Evolutionary conservation across 495 filamentous ascomycete species (phyloP).

Genomic region (Aspergillus heteromorphus): DNA sequence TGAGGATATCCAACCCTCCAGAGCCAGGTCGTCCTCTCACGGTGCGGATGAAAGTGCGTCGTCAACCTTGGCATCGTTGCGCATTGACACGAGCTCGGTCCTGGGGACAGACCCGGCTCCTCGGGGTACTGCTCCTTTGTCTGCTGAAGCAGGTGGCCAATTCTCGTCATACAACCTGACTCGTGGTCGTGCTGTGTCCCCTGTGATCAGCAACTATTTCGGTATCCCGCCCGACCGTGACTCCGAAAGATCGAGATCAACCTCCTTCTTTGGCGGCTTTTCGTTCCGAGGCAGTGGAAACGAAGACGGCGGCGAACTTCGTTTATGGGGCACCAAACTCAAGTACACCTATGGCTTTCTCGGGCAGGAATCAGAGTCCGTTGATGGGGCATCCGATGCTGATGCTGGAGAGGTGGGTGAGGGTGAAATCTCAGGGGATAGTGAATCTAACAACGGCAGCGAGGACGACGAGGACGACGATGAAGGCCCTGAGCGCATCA

Average conservation of each 20-base stretch:
- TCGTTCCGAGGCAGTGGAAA: conserved; percentile 35
- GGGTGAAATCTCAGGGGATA: conserved; percentile 27
- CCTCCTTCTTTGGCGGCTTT: conserved; percentile 33
- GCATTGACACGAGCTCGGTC: conserved; percentile 30
- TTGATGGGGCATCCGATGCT: conserved; percentile 23
- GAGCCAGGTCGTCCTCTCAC: conserved; percentile 26
- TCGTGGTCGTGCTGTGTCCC: conserved; percentile 34
- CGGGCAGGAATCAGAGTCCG: conserved; percentile 22
- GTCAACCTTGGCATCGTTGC: conserved; percentile 22
- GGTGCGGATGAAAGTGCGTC: conserved; percentile 20
- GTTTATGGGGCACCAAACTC: conserved; percentile 58
- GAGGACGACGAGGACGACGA: conserved; percentile 50
- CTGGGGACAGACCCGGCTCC: conserved; percentile 23
- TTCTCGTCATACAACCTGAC: conserved; percentile 37
- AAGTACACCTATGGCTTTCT: conserved; percentile 40
- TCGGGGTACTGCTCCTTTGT: conserved; percentile 21
- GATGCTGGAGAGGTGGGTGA: conserved; percentile 36
- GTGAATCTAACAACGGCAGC: conserved; percentile 34
- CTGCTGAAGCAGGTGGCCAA: conserved; percentile 21
- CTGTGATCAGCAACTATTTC: conserved; percentile 42
- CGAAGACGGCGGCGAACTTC: conserved; percentile 55
- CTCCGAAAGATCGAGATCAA: conserved; percentile 27
- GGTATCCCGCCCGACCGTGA: conserved; percentile 36
- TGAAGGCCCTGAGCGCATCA: conserved; percentile 56
- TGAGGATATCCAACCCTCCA: conserved; percentile 10